phyloP scores from a whole-genome alignment of 306 rosid species.

The Prunus campanulata region DNA sequence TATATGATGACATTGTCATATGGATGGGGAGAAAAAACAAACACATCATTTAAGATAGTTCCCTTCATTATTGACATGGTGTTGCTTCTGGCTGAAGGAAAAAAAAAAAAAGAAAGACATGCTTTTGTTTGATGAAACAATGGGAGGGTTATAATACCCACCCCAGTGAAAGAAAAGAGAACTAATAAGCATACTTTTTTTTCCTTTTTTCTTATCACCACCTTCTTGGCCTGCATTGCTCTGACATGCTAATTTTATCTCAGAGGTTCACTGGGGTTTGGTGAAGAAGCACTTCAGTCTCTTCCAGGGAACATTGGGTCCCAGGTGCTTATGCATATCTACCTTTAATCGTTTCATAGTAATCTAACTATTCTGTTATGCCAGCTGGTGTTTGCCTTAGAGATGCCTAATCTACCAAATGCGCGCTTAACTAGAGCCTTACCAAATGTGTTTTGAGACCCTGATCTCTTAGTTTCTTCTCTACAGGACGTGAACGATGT shows the following conservation, averaged over 20 bases:
- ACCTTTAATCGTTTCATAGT: no score
- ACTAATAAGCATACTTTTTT: no score
- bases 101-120: no score
- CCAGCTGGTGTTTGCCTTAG: neutral
- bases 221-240: neutral
- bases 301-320: conserved; percentile 80
- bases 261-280: conserved; percentile 93
- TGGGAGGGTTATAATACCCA: neutral
- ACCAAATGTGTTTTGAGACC: neutral
- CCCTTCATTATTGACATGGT: no score
- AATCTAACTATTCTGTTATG: no score
- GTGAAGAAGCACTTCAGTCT: conserved; percentile 96
- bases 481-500: conserved; percentile 86
- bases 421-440: no score
- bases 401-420: no score
- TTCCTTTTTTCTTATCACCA: neutral
- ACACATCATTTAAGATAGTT: neutral
- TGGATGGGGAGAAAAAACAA: neutral
- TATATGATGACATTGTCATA: neutral
- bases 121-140: neutral
- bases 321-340: conserved; percentile 49
- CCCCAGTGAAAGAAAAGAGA: no score
- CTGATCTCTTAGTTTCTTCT: conserved; percentile 22
- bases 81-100: no score
- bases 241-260: conserved; percentile 20